These are phyloP conservation scores for Syzygium jambos DNA, from an alignment of 345 rosid species.

Conservation along the genomic window DNA sequence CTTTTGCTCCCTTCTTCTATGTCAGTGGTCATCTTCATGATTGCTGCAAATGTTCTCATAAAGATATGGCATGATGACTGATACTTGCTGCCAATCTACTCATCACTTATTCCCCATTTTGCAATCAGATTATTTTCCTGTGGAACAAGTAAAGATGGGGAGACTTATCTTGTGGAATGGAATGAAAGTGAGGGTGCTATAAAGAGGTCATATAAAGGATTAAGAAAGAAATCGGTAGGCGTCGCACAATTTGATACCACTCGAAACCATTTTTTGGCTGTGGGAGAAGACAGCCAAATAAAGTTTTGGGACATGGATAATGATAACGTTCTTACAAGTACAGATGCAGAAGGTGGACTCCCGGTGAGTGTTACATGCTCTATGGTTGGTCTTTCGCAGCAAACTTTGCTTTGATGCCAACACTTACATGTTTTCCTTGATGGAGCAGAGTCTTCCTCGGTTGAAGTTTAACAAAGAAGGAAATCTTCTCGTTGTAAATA, in stretches of 20 bases:
- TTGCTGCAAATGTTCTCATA: not conserved
- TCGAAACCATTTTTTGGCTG: constrained; percentile 82
- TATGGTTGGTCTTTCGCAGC: not conserved
- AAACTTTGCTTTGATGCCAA: not conserved
- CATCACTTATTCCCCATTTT: not conserved
- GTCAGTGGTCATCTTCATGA: not conserved
- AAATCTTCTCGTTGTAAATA: constrained; percentile 80
- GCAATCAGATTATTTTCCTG: constrained; percentile 73
- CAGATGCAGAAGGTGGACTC: constrained; percentile 84
- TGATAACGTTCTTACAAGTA: constrained; percentile 38
- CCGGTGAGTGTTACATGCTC: constrained; percentile 45
- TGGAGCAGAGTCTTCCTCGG: constrained; percentile 55
- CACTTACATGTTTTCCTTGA: constrained; percentile 3
- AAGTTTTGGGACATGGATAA: constrained; percentile 95
- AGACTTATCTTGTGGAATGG: constrained; percentile 81
- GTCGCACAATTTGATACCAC: constrained; percentile 80
- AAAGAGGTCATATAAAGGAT: constrained; percentile 62
- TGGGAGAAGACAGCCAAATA: constrained; percentile 78
- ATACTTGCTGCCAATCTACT: constrained; percentile 1
- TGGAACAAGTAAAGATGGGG: constrained; percentile 92
- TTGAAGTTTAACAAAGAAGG: constrained; percentile 86
- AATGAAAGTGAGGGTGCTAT: constrained; percentile 90
- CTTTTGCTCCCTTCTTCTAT: not conserved
- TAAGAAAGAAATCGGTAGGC: constrained; percentile 55
- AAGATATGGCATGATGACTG: not conserved